These are phyloP conservation scores for Acanthamoeba castellanii DNA, from an alignment of 208 protist genomes.

Conservation along the genomic window DNA sequence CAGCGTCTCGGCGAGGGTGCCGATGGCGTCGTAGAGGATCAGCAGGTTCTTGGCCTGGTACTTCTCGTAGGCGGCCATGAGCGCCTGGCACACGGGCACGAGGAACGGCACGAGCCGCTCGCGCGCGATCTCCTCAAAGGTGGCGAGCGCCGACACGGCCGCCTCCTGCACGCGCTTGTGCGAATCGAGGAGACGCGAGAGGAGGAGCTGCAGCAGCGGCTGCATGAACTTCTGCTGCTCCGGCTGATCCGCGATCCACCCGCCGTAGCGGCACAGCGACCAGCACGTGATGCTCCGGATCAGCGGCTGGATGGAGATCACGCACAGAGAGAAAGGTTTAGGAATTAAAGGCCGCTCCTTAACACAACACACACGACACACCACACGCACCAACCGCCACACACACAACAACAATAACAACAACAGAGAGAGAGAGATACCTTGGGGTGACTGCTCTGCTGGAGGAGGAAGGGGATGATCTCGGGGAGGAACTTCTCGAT, in stretches of 20 bases:
- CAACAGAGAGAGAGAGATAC: neutral
- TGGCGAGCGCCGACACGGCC: constrained; percentile 90
- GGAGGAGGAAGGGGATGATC: constrained; percentile 88
- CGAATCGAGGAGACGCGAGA: constrained; percentile 88
- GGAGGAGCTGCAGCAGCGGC: constrained; percentile 82
- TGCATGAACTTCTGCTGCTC: constrained; percentile 67
- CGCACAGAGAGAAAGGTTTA: neutral
- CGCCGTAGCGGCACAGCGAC: constrained; percentile 89
- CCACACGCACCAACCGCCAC: constrained; percentile 4
- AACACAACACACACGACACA: neutral
- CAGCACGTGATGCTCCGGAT: constrained; percentile 91
- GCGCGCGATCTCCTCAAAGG: constrained; percentile 88
- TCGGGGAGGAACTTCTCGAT: constrained; percentile 83
- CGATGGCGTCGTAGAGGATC: constrained; percentile 88
- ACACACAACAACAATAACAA: neutral
- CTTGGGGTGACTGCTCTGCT: constrained; percentile 81
- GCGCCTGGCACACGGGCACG: constrained; percentile 82
- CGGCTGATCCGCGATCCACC: constrained; percentile 84
- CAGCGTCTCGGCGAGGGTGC: constrained; percentile 86
- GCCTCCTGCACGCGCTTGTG: constrained; percentile 92
- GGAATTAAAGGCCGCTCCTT: neutral
- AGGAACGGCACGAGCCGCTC: constrained; percentile 85
- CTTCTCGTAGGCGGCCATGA: constrained; percentile 87
- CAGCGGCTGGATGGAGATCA: constrained; percentile 78
- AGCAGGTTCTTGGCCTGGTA: constrained; percentile 89